phyloP scores from a whole-genome alignment of 768 basidiomycete genomes.

The Mrakia blollopis region DNA sequence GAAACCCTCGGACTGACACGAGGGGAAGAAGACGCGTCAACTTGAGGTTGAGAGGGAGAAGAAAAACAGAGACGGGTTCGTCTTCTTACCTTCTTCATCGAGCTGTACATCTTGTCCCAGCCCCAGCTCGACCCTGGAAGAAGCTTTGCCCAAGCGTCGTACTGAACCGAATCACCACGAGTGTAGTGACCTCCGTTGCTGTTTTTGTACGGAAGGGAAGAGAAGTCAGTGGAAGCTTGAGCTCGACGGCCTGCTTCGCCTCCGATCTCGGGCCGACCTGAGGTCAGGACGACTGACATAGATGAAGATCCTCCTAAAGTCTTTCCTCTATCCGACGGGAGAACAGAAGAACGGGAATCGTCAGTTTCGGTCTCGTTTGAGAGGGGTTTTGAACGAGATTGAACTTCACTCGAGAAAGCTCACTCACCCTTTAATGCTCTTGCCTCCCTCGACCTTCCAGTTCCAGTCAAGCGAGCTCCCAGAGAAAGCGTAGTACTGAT shows the following conservation, averaged over 20 bases:
- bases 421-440: too few species aligned
- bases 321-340: constrained; percentile 36
- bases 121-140: constrained; percentile 46
- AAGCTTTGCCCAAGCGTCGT: constrained; percentile 48
- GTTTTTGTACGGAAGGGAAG: neutral
- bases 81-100: constrained; percentile 45
- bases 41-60: neutral
- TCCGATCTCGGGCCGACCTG: neutral
- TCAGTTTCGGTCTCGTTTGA: constrained; percentile 24
- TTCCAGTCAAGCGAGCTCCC: constrained; percentile 49
- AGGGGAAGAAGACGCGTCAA: neutral
- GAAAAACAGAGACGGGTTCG: neutral
- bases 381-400: too few species aligned
- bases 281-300: constrained; percentile 36
- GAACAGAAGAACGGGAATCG: too few species aligned
- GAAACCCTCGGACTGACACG: constrained; percentile 36
- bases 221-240: neutral
- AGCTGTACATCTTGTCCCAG: constrained; percentile 45
- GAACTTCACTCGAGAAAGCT: too few species aligned
- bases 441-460: constrained; percentile 45
- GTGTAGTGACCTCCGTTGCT: constrained; percentile 51
- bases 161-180: constrained; percentile 50
- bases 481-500: neutral
- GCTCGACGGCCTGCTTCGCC: too few species aligned
- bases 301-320: constrained; percentile 50